phyloP scores from a whole-genome alignment of 345 rosid genomes.

The Rhizophora mangle region DNA sequence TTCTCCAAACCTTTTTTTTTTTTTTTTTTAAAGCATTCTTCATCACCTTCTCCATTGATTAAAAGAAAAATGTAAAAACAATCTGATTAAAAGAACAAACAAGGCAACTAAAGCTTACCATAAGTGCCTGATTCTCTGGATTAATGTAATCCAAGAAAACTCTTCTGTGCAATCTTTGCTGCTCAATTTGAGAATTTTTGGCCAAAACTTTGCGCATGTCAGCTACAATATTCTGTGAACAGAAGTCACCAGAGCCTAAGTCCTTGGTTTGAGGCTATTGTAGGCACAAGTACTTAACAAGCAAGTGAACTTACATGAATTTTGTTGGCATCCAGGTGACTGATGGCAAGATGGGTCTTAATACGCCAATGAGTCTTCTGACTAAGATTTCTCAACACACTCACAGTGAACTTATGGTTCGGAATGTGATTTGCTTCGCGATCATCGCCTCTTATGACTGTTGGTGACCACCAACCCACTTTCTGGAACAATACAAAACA shows the following conservation, averaged over 20 bases:
- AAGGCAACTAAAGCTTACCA: slow-evolving; percentile 39
- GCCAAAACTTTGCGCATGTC: slow-evolving; percentile 90
- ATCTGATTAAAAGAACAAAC: too few species aligned
- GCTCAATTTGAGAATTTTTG: slow-evolving; percentile 87
- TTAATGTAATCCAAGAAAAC: slow-evolving; percentile 65
- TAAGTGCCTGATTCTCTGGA: slow-evolving; percentile 74
- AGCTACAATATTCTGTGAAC: slow-evolving; percentile 66
- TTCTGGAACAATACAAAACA: slow-evolving; percentile 42
- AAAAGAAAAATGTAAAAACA: too few species aligned
- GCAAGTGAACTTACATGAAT: slow-evolving; percentile 47
- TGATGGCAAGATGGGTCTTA: slow-evolving; percentile 78
- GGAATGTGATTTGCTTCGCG: slow-evolving; percentile 94
- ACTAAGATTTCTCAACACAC: slow-evolving; percentile 78
- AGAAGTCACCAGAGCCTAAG: slow-evolving; percentile 1
- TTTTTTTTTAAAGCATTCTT: too few species aligned
- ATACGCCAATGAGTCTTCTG: slow-evolving; percentile 93
- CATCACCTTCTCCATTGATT: too few species aligned
- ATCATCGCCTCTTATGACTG: slow-evolving; percentile 68
- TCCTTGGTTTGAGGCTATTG: not conserved
- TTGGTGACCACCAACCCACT: slow-evolving; percentile 95
- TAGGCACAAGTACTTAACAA: slow-evolving; percentile 11
- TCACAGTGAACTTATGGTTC: slow-evolving; percentile 75
- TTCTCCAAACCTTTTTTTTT: too few species aligned
- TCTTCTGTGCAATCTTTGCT: slow-evolving; percentile 79
- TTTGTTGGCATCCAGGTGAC: slow-evolving; percentile 78